Evolutionary conservation across 345 rosid species (phyloP).

Genomic region (Arabis hirsuta): DNA sequence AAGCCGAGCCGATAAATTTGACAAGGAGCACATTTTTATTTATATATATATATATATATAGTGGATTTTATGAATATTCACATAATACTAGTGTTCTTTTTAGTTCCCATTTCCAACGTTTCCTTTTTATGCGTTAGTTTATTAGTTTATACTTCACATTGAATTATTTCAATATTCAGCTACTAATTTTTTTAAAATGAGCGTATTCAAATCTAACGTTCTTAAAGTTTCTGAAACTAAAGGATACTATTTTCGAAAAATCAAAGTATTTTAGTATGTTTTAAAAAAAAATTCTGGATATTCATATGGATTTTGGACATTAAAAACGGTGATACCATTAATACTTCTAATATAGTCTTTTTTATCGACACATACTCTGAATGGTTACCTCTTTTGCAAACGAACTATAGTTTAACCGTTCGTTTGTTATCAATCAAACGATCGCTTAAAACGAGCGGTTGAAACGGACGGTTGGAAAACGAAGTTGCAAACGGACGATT

Average conservation of each 20-base stretch:
- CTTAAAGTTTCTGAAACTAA: background rate
- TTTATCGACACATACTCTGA: conserved; percentile 13
- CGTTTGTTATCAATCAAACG: too few relatives aligned
- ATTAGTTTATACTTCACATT: background rate
- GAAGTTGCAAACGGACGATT: too few relatives aligned
- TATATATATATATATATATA: conserved; percentile 12
- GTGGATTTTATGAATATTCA: conserved; percentile 40
- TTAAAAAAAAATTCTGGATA: background rate
- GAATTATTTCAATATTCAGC: background rate
- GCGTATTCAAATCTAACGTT: background rate
- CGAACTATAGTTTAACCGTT: too few relatives aligned
- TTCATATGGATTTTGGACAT: conserved; percentile 8
- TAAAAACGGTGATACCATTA: conserved; percentile 1
- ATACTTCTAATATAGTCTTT: conserved; percentile 23
- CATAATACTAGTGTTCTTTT: background rate
- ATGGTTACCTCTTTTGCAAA: too few relatives aligned
- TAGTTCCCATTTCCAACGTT: conserved; percentile 27
- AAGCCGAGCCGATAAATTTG: conserved; percentile 22
- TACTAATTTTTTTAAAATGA: background rate
- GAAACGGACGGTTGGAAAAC: too few relatives aligned
- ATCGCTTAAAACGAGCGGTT: too few relatives aligned
- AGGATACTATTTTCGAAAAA: background rate
- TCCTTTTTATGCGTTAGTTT: conserved; percentile 13
- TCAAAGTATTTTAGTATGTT: background rate
- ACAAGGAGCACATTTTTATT: background rate